Evolutionary conservation across 2,329 filamentous ascomycete genomes (phyloP).

Genomic region (Paecilomyces sp.): DNA sequence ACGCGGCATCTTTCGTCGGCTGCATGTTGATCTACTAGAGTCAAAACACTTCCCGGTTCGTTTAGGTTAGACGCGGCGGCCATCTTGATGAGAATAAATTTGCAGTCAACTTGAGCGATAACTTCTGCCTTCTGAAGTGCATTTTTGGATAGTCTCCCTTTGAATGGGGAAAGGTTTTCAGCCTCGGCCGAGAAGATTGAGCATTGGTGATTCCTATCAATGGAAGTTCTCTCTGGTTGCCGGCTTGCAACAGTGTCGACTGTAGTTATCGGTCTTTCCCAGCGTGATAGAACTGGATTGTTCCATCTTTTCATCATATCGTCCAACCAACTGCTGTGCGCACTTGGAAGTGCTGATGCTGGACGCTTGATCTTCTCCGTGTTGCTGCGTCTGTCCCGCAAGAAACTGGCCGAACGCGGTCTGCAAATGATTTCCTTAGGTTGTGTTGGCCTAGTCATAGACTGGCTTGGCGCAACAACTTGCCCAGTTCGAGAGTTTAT

Average conservation of each 20-base stretch:
- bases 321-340: constrained; percentile 49
- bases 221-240: constrained; percentile 7
- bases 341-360: constrained; percentile 9
- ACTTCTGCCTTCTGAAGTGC: constrained; percentile 56
- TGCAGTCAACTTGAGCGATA: constrained; percentile 77
- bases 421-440: constrained; percentile 6
- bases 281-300: constrained; percentile 64
- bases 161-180: constrained; percentile 20
- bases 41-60: constrained; percentile 39
- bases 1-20: constrained; percentile 83
- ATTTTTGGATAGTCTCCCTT: constrained; percentile 51
- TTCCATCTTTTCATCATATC: constrained; percentile 59
- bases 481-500: constrained; percentile 30
- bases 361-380: constrained; percentile 8
- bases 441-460: constrained; percentile 9
- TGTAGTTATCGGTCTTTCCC: constrained; percentile 37
- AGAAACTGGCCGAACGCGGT: constrained; percentile 11
- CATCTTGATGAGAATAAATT: constrained; percentile 73
- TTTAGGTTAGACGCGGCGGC: constrained; percentile 10
- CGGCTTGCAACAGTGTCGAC: constrained; percentile 17
- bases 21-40: constrained; percentile 88
- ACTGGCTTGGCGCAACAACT: constrained; percentile 12
- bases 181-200: constrained; percentile 14
- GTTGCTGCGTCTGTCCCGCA: constrained; percentile 4
- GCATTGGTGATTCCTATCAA: constrained; percentile 12